Percentiles rank a stretch among this genome's conserved stretches.
Conservation (phyloP, 176 grass and related monocot species). For the Lolium rigidum region DNA sequence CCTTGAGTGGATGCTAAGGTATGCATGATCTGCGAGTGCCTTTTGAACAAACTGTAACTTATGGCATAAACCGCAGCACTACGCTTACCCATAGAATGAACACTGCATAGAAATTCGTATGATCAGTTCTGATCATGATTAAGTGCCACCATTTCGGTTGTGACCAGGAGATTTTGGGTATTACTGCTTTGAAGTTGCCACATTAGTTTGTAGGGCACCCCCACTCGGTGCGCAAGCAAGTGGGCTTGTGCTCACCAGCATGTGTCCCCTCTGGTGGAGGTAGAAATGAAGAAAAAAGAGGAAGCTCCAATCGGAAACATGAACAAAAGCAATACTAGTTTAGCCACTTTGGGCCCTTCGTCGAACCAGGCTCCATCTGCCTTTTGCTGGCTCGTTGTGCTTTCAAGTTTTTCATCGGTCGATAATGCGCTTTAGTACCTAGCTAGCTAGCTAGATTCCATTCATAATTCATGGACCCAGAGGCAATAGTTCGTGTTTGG, state of each 20-base stretch:
- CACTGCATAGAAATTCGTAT: background rate
- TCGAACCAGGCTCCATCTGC: conserved; percentile 16
- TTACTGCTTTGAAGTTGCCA: background rate
- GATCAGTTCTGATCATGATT: background rate
- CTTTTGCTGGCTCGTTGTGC: conserved; percentile 3
- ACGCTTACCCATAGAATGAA: background rate
- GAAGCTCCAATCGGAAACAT: conserved; percentile 23
- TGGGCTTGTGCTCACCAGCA: conserved; percentile 53
- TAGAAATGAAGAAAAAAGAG: conserved; percentile 24
- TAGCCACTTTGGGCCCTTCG: conserved; percentile 40
- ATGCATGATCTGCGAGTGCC: background rate
- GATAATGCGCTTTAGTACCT: conserved; percentile 15
- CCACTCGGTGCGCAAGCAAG: conserved; percentile 44
- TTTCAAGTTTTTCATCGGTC: background rate
- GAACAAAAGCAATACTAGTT: conserved; percentile 44
- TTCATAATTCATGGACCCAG: background rate
- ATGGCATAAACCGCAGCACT: background rate
- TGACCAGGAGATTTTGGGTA: background rate
- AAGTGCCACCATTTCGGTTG: background rate
- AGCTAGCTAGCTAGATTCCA: conserved; percentile 29
- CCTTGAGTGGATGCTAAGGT: conserved; percentile 45
- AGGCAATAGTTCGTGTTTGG: background rate
- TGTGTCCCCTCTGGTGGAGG: conserved; percentile 30
- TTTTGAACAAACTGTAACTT: background rate
- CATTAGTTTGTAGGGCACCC: conserved; percentile 20